Base-by-base conservation (phyloP, 805 yeast genomes). In the Isabelozyma gotoi region DNA sequence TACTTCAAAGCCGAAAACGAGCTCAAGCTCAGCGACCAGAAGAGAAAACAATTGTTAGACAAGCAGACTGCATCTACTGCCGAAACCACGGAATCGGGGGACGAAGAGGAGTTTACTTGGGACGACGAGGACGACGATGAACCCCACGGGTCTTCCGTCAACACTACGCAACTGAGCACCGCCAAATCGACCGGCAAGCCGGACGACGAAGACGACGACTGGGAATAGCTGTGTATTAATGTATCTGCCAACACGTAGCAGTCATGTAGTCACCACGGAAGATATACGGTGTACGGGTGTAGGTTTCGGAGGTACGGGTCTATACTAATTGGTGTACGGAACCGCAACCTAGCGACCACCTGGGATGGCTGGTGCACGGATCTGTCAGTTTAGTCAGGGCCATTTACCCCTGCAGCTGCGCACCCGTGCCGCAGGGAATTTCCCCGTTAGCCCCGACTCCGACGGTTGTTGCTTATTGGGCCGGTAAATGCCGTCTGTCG, bases 1-100 rank as follows among this genome's bases (percentile, higher is more conserved):
- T 90, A 88, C 63, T 85, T 80, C 63, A 71, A 66, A 42, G 68
- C 76, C 55, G 78, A 76, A 44, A 60, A 65, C 10, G 72, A 73
- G 51, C 78, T 88, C 16, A 71, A 77, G 34, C 74, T 75, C 37
- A 82, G 78, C 52, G 96, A 89, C 54, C 68, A 69, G 54, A 74
- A 81, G 58, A 75, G 96, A 57, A 84, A 83, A 63, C 75, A 76
- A 50, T 68, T 87, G 43, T 68, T 88, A 36, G 68, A 75, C 27
- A 67, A 63, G 36, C 19, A 34, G 14, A 10, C 43, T 10, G 38
- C 33, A 3, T 44, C 32, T 38, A 19, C 14, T 7, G 68, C 61
- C 4, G 71, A 67, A 4, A 68, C 64, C 7, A 77, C 72, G 5
- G 53, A 47, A 12, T 24, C 29, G 2, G 29, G 29, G 3, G 67